Evolutionary conservation across 441 rosid genomes (phyloP).

Genomic region (Theobroma grandiflorum): DNA sequence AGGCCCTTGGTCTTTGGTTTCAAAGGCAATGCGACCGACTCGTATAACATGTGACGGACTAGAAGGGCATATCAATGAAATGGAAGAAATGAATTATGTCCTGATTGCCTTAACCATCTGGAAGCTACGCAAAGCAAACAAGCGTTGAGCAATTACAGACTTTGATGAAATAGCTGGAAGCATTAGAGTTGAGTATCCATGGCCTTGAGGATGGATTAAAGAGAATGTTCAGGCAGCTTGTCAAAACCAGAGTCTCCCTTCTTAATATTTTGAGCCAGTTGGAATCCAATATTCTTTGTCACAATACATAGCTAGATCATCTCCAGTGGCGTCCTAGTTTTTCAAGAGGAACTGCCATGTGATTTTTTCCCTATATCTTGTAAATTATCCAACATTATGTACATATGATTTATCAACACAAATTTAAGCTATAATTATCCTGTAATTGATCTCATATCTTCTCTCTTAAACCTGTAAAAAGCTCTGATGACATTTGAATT

Average conservation of each 20-base stretch:
- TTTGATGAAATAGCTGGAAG: not conserved
- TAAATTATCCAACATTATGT: not conserved
- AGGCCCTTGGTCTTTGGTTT: not conserved
- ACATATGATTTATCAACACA: not conserved
- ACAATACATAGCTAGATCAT: not conserved
- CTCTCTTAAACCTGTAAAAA: not conserved
- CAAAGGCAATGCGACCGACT: too few relatives aligned
- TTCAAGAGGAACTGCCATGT: not conserved
- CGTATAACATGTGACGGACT: not conserved
- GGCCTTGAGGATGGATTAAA: not conserved
- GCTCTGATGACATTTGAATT: not conserved
- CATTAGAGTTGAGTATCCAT: not conserved
- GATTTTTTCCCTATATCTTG: not conserved
- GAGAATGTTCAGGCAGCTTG: not conserved
- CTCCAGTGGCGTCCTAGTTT: not conserved
- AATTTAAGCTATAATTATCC: not conserved
- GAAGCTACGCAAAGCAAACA: not conserved
- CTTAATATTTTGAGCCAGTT: not conserved
- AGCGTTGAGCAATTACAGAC: not conserved
- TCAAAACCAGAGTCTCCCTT: not conserved
- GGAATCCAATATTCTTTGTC: not conserved
- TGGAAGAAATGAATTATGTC: not conserved
- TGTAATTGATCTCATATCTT: not conserved
- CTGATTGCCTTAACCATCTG: not conserved
- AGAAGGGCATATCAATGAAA: not conserved